Evolutionary conservation across 768 basidiomycete species (phyloP).

Genomic region (Suillus tomentosus): DNA sequence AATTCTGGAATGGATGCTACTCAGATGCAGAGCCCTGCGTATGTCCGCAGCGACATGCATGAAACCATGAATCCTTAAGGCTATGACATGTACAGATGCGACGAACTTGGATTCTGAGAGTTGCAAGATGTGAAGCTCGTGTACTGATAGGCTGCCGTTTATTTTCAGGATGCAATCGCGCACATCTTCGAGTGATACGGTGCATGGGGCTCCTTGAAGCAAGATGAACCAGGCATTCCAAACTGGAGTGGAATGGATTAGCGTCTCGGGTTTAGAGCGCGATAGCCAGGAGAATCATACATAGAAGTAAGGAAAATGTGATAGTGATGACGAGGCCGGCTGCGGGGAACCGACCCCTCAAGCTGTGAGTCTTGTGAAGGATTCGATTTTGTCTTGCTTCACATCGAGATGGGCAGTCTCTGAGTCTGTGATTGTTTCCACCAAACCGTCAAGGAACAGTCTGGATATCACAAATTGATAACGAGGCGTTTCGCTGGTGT

Average conservation of each 20-base stretch:
- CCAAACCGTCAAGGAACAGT: background rate
- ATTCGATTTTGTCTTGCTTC: slow-evolving; percentile 48
- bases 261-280: slow-evolving; percentile 4
- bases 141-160: slow-evolving; percentile 79
- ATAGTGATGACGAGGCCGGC: slow-evolving; percentile 94
- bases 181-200: slow-evolving; percentile 86
- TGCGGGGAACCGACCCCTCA: slow-evolving; percentile 73
- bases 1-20: slow-evolving; percentile 93
- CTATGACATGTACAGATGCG: slow-evolving; percentile 93
- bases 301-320: slow-evolving; percentile 89
- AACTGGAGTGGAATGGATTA: slow-evolving; percentile 43
- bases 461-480: slow-evolving; percentile 24
- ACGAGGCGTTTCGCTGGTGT: slow-evolving; percentile 19
- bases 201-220: slow-evolving; percentile 90
- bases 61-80: slow-evolving; percentile 81
- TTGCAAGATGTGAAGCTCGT: slow-evolving; percentile 98
- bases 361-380: slow-evolving; percentile 4
- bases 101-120: slow-evolving; percentile 94
- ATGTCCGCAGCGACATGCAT: slow-evolving; percentile 89
- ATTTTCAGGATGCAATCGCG: slow-evolving; percentile 76
- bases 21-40: slow-evolving; percentile 79
- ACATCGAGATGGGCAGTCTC: slow-evolving; percentile 13
- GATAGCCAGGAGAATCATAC: slow-evolving; percentile 40
- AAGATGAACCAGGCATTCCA: slow-evolving; percentile 93
- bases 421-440: slow-evolving; percentile 3